Percentiles rank a stretch among this genome's conserved stretches.
phyloP scores from a whole-genome alignment of 495 filamentous ascomycete species.

The Xylaria scruposa region DNA sequence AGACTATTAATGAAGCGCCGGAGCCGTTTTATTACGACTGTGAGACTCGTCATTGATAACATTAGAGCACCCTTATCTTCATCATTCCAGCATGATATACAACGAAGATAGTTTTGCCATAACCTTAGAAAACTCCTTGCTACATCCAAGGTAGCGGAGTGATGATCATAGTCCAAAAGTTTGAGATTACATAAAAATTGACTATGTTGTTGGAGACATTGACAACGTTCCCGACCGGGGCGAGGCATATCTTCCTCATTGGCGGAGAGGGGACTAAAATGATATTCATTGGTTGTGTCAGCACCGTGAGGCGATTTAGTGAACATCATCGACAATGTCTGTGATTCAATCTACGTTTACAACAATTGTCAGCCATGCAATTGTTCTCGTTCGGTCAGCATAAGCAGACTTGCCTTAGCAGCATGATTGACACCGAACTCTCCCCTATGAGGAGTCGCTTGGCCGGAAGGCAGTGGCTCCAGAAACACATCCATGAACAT shows the following conservation, averaged over 20 bases:
- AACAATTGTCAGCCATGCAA: background rate
- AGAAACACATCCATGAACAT: constrained; percentile 5
- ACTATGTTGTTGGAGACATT: background rate
- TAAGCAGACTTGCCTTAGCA: background rate
- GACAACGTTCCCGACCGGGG: background rate
- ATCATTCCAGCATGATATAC: background rate
- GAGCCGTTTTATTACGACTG: constrained; percentile 1
- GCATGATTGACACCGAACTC: background rate
- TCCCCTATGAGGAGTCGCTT: background rate
- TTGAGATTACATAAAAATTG: constrained; percentile 7
- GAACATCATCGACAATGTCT: background rate
- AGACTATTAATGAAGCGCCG: constrained; percentile 4
- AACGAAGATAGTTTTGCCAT: background rate
- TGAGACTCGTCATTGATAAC: background rate
- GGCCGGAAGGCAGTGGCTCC: background rate
- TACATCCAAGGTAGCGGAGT: background rate
- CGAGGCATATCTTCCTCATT: background rate
- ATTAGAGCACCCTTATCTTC: background rate
- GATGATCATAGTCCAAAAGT: background rate
- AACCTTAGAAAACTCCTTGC: background rate
- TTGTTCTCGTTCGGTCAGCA: background rate
- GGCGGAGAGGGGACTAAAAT: background rate
- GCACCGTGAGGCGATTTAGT: background rate
- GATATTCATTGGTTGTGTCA: background rate
- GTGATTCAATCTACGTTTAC: background rate